phyloP scores from a whole-genome alignment of 345 rosid species.

The Crucihimalaya himalaica region DNA sequence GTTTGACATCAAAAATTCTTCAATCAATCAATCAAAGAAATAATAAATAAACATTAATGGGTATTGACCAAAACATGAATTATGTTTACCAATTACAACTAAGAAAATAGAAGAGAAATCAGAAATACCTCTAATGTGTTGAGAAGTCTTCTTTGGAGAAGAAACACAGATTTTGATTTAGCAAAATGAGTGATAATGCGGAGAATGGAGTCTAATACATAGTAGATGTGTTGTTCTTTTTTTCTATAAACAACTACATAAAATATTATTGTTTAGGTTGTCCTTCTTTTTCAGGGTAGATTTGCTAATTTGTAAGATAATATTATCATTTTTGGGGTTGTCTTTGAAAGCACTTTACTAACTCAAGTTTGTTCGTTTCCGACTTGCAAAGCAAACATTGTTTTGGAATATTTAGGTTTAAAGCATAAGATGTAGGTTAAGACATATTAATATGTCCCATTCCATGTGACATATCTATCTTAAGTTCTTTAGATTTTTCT shows the following conservation, averaged over 20 bases:
- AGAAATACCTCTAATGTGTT: slow-evolving; percentile 3
- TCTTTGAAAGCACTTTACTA: slow-evolving; percentile 10
- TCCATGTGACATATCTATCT: slow-evolving; percentile 11
- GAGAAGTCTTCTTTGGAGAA: slow-evolving; percentile 29
- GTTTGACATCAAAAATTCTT: background rate
- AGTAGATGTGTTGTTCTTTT: slow-evolving; percentile 3
- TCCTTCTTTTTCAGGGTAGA: slow-evolving; percentile 3
- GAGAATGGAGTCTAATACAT: slow-evolving; percentile 6
- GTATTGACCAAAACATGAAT: background rate
- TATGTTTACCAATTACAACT: background rate
- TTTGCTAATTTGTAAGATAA: background rate
- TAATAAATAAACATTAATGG: background rate
- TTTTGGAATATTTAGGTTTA: slow-evolving; percentile 22
- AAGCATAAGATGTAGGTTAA: slow-evolving; percentile 28
- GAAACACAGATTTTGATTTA: slow-evolving; percentile 16
- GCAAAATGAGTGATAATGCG: slow-evolving; percentile 21
- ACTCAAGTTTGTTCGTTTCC: slow-evolving; percentile 39
- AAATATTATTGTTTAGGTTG: slow-evolving; percentile 20
- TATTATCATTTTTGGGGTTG: background rate
- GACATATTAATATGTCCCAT: slow-evolving; percentile 1
- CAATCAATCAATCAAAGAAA: background rate
- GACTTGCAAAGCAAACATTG: slow-evolving; percentile 37
- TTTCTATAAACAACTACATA: background rate
- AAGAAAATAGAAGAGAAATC: background rate
- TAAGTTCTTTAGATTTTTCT: background rate